Evolutionary conservation across 1,284 basidiomycete species (phyloP).

Genomic region (Ustilago hordei): DNA sequence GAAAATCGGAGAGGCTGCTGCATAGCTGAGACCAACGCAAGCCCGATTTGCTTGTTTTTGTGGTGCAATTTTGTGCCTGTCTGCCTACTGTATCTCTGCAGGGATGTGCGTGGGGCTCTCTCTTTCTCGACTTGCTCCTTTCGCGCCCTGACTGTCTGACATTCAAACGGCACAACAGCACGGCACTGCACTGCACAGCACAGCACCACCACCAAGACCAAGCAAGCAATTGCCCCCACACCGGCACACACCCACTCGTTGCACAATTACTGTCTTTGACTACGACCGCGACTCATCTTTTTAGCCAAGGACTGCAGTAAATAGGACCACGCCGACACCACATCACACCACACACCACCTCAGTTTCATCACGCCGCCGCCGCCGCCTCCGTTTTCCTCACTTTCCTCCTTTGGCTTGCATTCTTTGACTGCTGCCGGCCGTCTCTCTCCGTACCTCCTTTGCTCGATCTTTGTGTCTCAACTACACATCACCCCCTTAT

Average conservation of each 20-base stretch:
- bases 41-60: background rate
- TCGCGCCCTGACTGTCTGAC: background rate
- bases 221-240: background rate
- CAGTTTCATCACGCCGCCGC: background rate
- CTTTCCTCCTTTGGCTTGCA: background rate
- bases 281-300: too few species aligned
- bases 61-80: background rate
- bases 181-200: constrained; percentile 4
- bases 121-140: background rate
- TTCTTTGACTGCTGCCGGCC: background rate
- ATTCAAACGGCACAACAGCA: background rate
- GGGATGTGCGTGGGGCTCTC: background rate
- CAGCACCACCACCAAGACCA: background rate
- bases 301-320: constrained; percentile 3
- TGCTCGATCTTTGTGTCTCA: background rate
- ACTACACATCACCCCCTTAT: background rate
- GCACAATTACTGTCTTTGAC: too few species aligned
- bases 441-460: background rate
- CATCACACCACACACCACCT: background rate
- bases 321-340: constrained; percentile 2
- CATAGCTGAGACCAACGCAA: constrained; percentile 6
- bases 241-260: background rate
- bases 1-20: background rate
- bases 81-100: background rate
- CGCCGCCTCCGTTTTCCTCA: background rate